Evolutionary conservation across 176 grass and related monocot genomes (phyloP).

Genomic region (Metroxylon sagu): DNA sequence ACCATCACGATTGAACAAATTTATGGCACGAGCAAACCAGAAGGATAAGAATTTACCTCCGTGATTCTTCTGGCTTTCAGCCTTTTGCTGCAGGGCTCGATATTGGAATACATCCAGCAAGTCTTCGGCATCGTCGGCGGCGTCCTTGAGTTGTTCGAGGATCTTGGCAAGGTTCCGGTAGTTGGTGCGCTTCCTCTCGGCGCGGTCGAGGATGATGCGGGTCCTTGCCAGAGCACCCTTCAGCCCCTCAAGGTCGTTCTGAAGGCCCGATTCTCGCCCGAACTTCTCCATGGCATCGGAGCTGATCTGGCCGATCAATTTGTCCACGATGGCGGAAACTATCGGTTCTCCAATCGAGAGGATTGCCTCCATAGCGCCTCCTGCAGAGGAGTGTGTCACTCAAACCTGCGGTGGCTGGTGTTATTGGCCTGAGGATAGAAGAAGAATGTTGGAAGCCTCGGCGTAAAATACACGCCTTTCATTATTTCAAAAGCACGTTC

Average conservation of each 20-base stretch:
- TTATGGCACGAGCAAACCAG: conserved; percentile 3
- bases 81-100: background rate
- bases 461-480: no score
- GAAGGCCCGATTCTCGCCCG: background rate
- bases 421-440: no score
- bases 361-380: no score
- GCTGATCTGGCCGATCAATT: no score
- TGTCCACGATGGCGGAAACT: no score
- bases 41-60: conserved; percentile 4
- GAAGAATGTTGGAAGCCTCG: no score
- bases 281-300: background rate
- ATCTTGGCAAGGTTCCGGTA: background rate
- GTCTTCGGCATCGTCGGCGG: conserved; percentile 5
- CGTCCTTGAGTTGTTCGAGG: conserved; percentile 7
- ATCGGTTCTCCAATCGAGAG: no score
- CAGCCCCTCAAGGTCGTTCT: conserved; percentile 2
- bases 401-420: no score
- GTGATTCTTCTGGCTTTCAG: background rate
- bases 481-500: no score
- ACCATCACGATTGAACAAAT: background rate
- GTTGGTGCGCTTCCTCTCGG: conserved; percentile 7
- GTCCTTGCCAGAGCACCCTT: background rate
- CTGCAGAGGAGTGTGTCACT: no score
- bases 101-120: conserved; percentile 16
- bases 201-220: background rate